phyloP scores from a whole-genome alignment of 306 rosid species.

The Acmispon strigosus region DNA sequence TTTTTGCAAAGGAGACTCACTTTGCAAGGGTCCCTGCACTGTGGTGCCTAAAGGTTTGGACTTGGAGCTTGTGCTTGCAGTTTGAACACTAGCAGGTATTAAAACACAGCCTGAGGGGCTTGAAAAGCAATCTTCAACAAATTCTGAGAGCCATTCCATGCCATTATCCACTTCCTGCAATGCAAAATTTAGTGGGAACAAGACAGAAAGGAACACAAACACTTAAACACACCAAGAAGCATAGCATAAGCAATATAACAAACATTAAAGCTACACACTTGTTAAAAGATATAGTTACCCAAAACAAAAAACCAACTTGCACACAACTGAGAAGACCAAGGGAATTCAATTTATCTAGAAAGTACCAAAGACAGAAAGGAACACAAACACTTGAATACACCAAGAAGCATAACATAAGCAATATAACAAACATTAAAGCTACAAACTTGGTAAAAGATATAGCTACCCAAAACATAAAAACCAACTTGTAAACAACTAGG shows the following conservation, averaged over 20 bases:
- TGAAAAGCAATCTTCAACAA: slow-evolving; percentile 69
- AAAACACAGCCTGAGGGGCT: slow-evolving; percentile 46
- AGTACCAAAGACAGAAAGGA: not conserved
- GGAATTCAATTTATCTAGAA: not conserved
- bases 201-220: not conserved
- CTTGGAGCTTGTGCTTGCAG: slow-evolving; percentile 19
- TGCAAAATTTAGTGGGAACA: not conserved
- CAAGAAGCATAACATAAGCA: not conserved
- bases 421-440: not conserved
- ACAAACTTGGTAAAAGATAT: not conserved
- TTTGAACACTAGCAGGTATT: slow-evolving; percentile 23
- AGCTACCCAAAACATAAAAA: not conserved
- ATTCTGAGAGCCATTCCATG: slow-evolving; percentile 69
- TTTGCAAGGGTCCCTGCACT: slow-evolving; percentile 3
- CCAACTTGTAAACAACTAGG: not conserved
- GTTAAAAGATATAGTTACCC: not conserved
- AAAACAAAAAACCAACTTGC: not conserved
- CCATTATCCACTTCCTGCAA: slow-evolving; percentile 58
- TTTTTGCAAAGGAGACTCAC: slow-evolving; percentile 25
- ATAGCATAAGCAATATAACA: not conserved
- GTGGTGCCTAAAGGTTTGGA: slow-evolving; percentile 33
- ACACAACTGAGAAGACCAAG: not conserved
- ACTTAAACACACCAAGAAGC: slow-evolving; percentile 1
- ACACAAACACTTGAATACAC: not conserved
- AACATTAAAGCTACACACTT: slow-evolving; percentile 8